Evolutionary conservation across 805 yeast species (phyloP).

Genomic region (Metschnikowia peoriensis): DNA sequence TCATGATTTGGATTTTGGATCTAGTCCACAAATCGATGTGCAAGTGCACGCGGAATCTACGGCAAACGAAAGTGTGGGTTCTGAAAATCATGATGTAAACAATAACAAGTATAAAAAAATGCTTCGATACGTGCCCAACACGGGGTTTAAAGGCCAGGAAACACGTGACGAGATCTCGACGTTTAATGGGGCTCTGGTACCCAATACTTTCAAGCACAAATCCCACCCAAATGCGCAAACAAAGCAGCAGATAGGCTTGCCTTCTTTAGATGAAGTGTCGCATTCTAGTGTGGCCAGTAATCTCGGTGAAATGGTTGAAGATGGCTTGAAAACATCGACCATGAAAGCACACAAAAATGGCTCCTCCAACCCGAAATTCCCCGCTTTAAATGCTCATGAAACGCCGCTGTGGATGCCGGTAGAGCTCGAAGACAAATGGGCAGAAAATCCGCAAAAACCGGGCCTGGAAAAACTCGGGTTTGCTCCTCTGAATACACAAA

Average conservation of each 20-base stretch:
- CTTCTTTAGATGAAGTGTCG: conserved; percentile 9
- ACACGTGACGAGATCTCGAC: conserved; percentile 18
- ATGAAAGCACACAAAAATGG: conserved; percentile 7
- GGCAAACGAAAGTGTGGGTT: neutral
- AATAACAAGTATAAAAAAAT: conserved; percentile 28
- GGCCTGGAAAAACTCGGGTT: neutral
- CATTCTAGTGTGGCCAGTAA: conserved; percentile 2
- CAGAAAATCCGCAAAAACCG: conserved; percentile 3
- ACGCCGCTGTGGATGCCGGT: conserved; percentile 47
- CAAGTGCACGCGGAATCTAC: neutral
- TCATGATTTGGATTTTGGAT: conserved; percentile 6
- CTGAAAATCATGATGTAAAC: neutral
- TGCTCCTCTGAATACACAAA: too few species aligned
- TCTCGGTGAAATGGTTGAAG: neutral
- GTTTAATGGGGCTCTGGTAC: conserved; percentile 29
- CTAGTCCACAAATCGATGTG: conserved; percentile 15
- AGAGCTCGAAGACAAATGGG: conserved; percentile 38
- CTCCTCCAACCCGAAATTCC: neutral
- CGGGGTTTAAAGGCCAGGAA: conserved; percentile 25
- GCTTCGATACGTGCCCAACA: conserved; percentile 34
- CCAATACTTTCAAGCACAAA: conserved; percentile 45
- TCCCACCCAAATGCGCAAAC: conserved; percentile 46
- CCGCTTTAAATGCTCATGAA: conserved; percentile 1
- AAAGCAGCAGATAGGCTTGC: conserved; percentile 28
- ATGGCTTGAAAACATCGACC: conserved; percentile 28